Base-by-base conservation (phyloP, 345 rosid species). In the Toxicodendron radicans region DNA sequence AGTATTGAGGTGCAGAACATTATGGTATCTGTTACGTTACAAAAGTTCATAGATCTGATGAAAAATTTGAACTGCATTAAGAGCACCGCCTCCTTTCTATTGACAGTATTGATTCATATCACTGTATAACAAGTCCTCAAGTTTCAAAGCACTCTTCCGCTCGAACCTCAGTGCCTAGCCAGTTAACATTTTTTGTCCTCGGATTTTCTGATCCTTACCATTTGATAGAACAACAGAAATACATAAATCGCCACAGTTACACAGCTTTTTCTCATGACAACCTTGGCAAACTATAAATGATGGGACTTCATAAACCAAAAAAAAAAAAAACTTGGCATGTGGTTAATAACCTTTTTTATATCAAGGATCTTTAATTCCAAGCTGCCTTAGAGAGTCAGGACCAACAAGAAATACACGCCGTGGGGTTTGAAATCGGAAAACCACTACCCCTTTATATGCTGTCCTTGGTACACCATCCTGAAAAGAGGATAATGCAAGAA, bases 391-490 rank as follows among this genome's bases (percentile, higher is more conserved):
- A 61, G 98, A 91, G 70, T 90, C 87, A 9, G 91, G 90, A 65
- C 91, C 91, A 52, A 93, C 88, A 51, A 95, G 89, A 81, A 91
- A 91, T 68, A 95, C 74, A 17, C 95, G 88, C 73, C 84, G 85
- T 75, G 86, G 74, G 30, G 89, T 79, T 49, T 87, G 93, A 81
- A 83, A 69, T 43, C 96, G 84, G 84, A 93, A 91, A 78, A 89
- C 90, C 72, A 95, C 97, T 27, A 90, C 81, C 80, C 99, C 98
- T 83, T 93, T 93, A 80, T 91, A 93, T 71, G 99, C 92, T 74
- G 97, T 85, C 80, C 99, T 91, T 35, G 98, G 98, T 52, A 95
- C 83, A 83, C 99, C 99, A 73, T 95, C 99, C 99, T 95, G 76
- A 56, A 60, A 41, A 27, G 12, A 35, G 70, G 66, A 56, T 30